Conservation (phyloP, 345 rosid genomes). For the Eutrema heterophyllum region DNA sequence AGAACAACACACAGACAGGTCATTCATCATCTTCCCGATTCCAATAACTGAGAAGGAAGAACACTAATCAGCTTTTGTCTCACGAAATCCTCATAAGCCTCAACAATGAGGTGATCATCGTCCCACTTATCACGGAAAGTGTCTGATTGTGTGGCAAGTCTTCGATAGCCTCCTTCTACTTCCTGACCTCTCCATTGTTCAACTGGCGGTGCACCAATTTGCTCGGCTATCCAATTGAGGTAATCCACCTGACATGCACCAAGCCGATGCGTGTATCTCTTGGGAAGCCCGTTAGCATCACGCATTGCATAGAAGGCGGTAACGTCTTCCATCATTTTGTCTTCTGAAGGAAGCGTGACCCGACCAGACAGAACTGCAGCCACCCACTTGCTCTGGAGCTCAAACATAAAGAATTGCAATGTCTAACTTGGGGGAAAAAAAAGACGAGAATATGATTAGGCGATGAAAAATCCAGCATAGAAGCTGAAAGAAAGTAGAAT, state of each 20-base stretch:
- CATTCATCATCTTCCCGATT: neutral
- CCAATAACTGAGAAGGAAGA: slow-evolving; percentile 18
- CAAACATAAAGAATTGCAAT: slow-evolving; percentile 28
- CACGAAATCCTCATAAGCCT: slow-evolving; percentile 47
- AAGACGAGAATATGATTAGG: neutral
- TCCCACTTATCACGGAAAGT: slow-evolving; percentile 63
- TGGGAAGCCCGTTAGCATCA: slow-evolving; percentile 51
- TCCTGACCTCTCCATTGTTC: slow-evolving; percentile 56
- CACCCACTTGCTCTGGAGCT: slow-evolving; percentile 36
- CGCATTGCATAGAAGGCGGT: slow-evolving; percentile 43
- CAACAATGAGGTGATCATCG: slow-evolving; percentile 41
- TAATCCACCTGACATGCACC: slow-evolving; percentile 30
- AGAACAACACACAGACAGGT: neutral
- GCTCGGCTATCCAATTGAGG: slow-evolving; percentile 56
- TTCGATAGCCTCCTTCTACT: slow-evolving; percentile 5
- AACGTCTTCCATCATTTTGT: slow-evolving; percentile 37
- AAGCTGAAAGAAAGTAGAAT: neutral
- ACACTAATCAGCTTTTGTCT: slow-evolving; percentile 20
- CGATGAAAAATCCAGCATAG: neutral
- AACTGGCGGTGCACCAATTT: slow-evolving; percentile 26
- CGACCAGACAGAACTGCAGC: slow-evolving; percentile 29
- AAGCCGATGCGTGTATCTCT: slow-evolving; percentile 60
- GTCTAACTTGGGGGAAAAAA: neutral
- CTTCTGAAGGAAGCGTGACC: slow-evolving; percentile 16
- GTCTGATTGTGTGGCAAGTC: slow-evolving; percentile 19